Conservation (phyloP, 75 land plant species). For the Adiantum capillusveneris region DNA sequence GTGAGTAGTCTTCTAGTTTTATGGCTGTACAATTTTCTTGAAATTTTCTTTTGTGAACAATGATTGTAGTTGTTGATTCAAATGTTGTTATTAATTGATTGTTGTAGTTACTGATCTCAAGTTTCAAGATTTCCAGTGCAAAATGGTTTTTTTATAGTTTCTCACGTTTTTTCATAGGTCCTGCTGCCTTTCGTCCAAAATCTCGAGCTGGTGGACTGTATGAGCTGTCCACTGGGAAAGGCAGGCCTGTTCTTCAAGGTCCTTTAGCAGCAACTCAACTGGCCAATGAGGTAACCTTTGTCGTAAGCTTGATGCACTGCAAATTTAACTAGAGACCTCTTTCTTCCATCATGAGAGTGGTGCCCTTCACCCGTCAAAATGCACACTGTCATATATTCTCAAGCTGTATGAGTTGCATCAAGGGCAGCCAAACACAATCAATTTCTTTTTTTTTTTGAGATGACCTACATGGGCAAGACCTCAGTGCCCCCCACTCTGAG, state of each 20-base stretch:
- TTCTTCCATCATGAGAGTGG: too few relatives aligned
- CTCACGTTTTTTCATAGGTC: conserved; percentile 54
- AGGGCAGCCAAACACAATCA: too few relatives aligned
- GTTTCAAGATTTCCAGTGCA: background rate
- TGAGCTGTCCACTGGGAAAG: conserved; percentile 57
- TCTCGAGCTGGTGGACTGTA: conserved; percentile 55
- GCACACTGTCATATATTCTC: too few relatives aligned
- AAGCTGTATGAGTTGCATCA: too few relatives aligned
- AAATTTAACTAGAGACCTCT: too few relatives aligned
- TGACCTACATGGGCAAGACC: too few relatives aligned
- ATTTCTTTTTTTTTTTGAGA: too few relatives aligned
- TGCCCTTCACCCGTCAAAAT: too few relatives aligned
- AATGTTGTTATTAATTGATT: background rate
- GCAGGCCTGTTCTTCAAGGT: conserved; percentile 88
- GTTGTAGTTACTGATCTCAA: background rate
- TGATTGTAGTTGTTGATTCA: background rate
- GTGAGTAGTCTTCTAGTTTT: conserved; percentile 31
- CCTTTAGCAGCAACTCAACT: conserved; percentile 78
- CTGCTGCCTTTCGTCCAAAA: conserved; percentile 93
- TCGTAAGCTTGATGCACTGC: too few relatives aligned
- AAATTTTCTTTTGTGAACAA: background rate
- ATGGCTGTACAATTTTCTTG: background rate
- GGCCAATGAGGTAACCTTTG: conserved; percentile 70
- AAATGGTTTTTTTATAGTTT: too few relatives aligned
- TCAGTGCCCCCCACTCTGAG: too few relatives aligned